Conservation (phyloP, 78 protist genomes). For the Dictyostelium capitatum region DNA sequence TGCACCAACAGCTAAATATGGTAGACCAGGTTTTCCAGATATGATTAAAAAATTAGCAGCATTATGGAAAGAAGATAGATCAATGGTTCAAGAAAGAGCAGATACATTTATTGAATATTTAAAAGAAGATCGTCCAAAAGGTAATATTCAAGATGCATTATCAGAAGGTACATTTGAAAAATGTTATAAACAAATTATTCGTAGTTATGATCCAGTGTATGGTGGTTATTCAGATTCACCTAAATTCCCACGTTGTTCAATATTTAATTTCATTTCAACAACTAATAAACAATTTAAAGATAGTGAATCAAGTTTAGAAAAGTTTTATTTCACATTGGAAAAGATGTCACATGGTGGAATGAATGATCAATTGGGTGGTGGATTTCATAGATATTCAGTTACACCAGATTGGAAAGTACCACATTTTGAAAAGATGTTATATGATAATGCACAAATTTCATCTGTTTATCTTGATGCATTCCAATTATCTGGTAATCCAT, state of each 20-base stretch:
- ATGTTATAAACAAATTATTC: conserved; percentile 1
- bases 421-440: conserved; percentile 93
- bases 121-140: conserved; percentile 52
- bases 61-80: conserved; percentile 70
- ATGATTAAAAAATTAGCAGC: conserved; percentile 9
- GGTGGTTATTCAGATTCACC: conserved; percentile 92
- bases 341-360: conserved; percentile 91
- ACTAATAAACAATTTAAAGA: not conserved
- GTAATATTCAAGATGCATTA: conserved; percentile 21
- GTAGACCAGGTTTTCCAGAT: conserved; percentile 70
- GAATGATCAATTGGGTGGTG: conserved; percentile 91
- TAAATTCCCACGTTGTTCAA: conserved; percentile 87
- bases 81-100: conserved; percentile 44
- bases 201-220: conserved; percentile 56
- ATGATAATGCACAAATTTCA: conserved; percentile 87
- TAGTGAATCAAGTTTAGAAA: not conserved
- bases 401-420: conserved; percentile 87
- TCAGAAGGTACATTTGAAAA: not conserved
- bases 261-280: conserved; percentile 33
- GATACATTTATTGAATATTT: conserved; percentile 38
- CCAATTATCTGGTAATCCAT: conserved; percentile 18
- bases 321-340: conserved; percentile 56
- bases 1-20: conserved; percentile 73
- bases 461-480: conserved; percentile 85
- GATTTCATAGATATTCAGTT: conserved; percentile 89